Conservation (phyloP, 108 stramenopile species). For the Skeletonema tropicum region DNA sequence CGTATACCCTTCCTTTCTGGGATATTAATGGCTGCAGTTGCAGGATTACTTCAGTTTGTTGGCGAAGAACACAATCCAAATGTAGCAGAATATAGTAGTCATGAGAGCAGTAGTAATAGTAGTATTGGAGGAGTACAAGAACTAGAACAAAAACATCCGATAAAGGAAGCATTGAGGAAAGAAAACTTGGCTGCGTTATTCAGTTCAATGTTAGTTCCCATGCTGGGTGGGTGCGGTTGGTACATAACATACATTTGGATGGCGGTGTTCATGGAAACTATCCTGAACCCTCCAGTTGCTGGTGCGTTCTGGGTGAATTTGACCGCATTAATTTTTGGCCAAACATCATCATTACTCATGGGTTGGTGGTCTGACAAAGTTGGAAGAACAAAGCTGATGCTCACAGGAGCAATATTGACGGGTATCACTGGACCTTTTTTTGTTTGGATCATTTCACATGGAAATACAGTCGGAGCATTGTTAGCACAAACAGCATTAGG, state of each 20-base stretch:
- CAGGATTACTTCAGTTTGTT: conserved; percentile 50
- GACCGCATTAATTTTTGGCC: conserved; percentile 39
- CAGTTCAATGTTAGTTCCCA: conserved; percentile 52
- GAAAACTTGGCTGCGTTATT: conserved; percentile 59
- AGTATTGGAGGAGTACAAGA: conserved; percentile 1
- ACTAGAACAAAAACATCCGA: conserved; percentile 37
- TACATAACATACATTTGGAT: conserved; percentile 72
- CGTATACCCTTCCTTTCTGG: conserved; percentile 76
- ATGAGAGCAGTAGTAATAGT: conserved; percentile 4
- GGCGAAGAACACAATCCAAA: conserved; percentile 59
- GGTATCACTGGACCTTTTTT: conserved; percentile 52
- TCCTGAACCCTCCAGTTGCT: conserved; percentile 62
- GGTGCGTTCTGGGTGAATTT: conserved; percentile 75
- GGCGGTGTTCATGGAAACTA: conserved; percentile 66
- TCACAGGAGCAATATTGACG: conserved; percentile 38
- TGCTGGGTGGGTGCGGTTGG: conserved; percentile 64
- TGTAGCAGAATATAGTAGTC: conserved; percentile 38
- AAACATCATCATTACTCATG: conserved; percentile 45
- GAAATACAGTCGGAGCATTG: conserved; percentile 42
- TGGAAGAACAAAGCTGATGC: conserved; percentile 61
- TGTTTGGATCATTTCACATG: conserved; percentile 54
- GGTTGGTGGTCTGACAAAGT: conserved; percentile 60
- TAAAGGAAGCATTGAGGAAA: conserved; percentile 51
- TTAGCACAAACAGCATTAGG: conserved; percentile 61
- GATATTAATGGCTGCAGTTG: conserved; percentile 58